These are phyloP conservation scores for Plasmodium cynomolgi DNA, from an alignment of 169 alveolate genomes.

Conservation along the genomic window DNA sequence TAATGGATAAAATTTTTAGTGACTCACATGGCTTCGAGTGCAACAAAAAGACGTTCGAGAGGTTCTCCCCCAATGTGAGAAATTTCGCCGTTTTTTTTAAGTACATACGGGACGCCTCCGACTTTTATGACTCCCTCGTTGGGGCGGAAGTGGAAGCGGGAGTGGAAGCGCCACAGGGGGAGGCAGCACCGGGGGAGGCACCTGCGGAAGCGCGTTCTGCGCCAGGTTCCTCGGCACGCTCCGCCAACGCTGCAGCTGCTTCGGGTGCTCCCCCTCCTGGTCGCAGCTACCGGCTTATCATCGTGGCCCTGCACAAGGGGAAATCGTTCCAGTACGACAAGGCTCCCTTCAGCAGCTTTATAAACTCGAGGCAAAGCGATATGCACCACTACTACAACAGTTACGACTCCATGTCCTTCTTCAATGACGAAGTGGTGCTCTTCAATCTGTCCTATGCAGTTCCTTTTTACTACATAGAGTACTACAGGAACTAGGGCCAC, in stretches of 20 bases:
- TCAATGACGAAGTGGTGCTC: conserved; percentile 30
- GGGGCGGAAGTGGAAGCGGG: background rate
- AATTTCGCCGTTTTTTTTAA: conserved; percentile 59
- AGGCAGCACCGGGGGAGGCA: no score
- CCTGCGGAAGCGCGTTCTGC: background rate
- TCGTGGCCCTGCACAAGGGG: conserved; percentile 66
- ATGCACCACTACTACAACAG: conserved; percentile 38
- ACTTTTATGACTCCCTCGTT: conserved; percentile 46
- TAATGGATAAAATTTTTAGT: conserved; percentile 66
- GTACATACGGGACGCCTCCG: conserved; percentile 36
- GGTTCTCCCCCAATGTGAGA: conserved; percentile 13
- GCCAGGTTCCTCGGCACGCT: background rate
- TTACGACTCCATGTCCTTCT: conserved; percentile 53
- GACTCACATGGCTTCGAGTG: conserved; percentile 70
- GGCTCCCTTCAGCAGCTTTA: conserved; percentile 12
- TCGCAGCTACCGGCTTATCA: conserved; percentile 32
- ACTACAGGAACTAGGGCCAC: conserved; percentile 4
- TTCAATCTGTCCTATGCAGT: conserved; percentile 65
- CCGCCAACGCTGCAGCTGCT: background rate
- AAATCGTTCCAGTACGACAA: conserved; percentile 47
- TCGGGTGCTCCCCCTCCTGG: background rate
- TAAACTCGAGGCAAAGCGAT: conserved; percentile 7
- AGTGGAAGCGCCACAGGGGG: no score
- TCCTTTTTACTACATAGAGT: conserved; percentile 68
- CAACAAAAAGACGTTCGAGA: conserved; percentile 25